Evolutionary conservation across 768 basidiomycete genomes (phyloP).

Genomic region (Tricholoma sp.): DNA sequence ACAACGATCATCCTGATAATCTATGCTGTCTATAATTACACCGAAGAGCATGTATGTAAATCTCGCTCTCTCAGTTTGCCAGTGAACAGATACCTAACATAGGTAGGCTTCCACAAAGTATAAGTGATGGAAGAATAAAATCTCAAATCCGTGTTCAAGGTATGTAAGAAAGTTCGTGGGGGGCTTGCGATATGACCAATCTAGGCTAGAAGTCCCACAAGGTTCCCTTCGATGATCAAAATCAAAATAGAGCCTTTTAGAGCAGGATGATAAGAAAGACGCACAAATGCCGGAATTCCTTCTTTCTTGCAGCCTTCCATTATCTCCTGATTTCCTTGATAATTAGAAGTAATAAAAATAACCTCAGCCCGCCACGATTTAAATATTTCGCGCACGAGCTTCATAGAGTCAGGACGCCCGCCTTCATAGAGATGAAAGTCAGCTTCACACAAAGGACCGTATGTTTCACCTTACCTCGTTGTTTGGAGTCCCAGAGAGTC

Average conservation of each 20-base stretch:
- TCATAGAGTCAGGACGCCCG: conserved; percentile 76
- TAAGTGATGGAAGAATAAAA: background rate
- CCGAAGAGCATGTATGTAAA: background rate
- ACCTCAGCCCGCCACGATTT: conserved; percentile 80
- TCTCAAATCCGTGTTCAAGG: background rate
- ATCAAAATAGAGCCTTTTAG: background rate
- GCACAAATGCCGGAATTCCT: conserved; percentile 63
- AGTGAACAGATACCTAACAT: background rate
- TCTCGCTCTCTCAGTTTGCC: background rate
- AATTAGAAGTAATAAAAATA: conserved; percentile 81
- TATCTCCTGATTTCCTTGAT: conserved; percentile 72
- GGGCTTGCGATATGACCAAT: background rate
- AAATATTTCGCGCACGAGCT: conserved; percentile 68
- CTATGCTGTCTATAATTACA: background rate
- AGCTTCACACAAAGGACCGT: background rate
- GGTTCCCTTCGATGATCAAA: conserved; percentile 39
- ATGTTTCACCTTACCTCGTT: conserved; percentile 41
- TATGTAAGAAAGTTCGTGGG: background rate
- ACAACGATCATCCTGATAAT: background rate
- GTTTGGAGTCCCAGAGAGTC: conserved; percentile 76
- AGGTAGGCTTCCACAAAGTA: background rate
- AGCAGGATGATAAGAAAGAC: conserved; percentile 10
- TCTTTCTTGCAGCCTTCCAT: conserved; percentile 76
- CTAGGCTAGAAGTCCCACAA: conserved; percentile 62
- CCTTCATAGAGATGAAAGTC: conserved; percentile 27